Evolutionary conservation across 495 filamentous ascomycete genomes (phyloP).

Genomic region (Penicillium goetzii): DNA sequence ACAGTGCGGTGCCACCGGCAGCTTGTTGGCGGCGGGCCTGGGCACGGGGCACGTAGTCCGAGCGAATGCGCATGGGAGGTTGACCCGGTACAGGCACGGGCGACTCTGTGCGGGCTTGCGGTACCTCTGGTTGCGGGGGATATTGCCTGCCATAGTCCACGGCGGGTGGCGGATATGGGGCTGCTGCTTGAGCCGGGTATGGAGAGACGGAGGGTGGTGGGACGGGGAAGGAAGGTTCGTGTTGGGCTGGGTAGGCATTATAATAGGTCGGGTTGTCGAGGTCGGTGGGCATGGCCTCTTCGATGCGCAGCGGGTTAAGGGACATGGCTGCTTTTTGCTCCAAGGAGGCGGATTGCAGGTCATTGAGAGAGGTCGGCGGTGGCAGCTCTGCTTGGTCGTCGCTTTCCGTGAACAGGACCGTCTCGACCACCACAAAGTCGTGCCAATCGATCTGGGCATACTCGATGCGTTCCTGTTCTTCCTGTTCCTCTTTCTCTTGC

Average conservation of each 20-base stretch:
- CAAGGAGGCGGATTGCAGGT: constrained; percentile 89
- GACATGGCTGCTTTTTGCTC: constrained; percentile 93
- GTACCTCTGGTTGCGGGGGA: constrained; percentile 18
- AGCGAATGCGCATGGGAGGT: constrained; percentile 85
- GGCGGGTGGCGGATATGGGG: constrained; percentile 41
- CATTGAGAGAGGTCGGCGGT: constrained; percentile 83
- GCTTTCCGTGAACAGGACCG: constrained; percentile 86
- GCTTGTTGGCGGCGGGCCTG: constrained; percentile 66
- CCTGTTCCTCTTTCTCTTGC: constrained; percentile 84
- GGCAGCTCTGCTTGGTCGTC: constrained; percentile 88
- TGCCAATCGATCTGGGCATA: constrained; percentile 98
- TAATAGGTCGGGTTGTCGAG: constrained; percentile 62
- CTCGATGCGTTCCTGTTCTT: constrained; percentile 79
- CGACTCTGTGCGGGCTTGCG: constrained; percentile 74
- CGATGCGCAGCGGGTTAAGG: constrained; percentile 81
- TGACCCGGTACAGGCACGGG: constrained; percentile 69
- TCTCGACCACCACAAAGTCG: constrained; percentile 95
- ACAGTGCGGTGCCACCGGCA: constrained; percentile 71
- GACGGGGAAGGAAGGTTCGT: constrained; percentile 26
- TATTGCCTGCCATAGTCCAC: constrained; percentile 42
- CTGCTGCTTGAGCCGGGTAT: constrained; percentile 42
- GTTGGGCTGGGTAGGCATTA: constrained; percentile 51
- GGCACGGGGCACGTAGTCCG: constrained; percentile 87
- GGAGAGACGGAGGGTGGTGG: constrained; percentile 36
- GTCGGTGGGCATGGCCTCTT: constrained; percentile 92